Evolutionary conservation across 208 protist species (phyloP).

Genomic region (Acanthamoeba castellanii): DNA sequence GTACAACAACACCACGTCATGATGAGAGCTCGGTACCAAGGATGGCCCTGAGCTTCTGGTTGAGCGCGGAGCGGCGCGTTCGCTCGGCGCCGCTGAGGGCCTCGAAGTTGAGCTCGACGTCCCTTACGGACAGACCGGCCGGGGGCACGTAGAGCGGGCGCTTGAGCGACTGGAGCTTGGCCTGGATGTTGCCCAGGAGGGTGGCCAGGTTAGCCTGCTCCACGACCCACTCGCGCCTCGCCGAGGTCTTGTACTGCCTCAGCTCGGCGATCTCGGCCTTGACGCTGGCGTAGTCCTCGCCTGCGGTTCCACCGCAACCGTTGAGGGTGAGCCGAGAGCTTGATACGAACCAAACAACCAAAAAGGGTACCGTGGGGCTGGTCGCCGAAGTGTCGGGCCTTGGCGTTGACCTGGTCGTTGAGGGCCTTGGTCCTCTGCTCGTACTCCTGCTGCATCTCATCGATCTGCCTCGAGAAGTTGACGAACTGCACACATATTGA

Average conservation of each 20-base stretch:
- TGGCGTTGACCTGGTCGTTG: background rate
- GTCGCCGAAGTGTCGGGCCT: constrained; percentile 1
- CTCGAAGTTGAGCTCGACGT: constrained; percentile 74
- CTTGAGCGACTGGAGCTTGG: constrained; percentile 73
- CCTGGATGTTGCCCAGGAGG: constrained; percentile 76
- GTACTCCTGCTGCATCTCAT: constrained; percentile 76
- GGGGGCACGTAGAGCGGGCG: constrained; percentile 80
- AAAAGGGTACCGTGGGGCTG: constrained; percentile 39
- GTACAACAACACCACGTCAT: background rate
- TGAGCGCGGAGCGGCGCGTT: constrained; percentile 64
- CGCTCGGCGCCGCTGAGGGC: constrained; percentile 71
- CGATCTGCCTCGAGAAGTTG: constrained; percentile 43
- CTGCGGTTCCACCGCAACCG: background rate
- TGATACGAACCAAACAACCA: too few species aligned
- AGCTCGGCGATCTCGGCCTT: constrained; percentile 1
- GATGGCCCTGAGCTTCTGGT: constrained; percentile 70
- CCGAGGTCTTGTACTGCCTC: constrained; percentile 72
- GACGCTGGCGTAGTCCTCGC: constrained; percentile 61
- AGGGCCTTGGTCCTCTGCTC: constrained; percentile 73
- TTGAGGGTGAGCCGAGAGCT: too few species aligned
- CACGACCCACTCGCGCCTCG: constrained; percentile 68
- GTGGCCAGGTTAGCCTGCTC: constrained; percentile 74
- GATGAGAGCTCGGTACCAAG: constrained; percentile 32
- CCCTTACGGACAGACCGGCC: constrained; percentile 64
- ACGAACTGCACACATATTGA: constrained; percentile 73